These are phyloP conservation scores for Orbilia blumenaviensis DNA, from an alignment of 2,329 filamentous ascomycete genomes.

Conservation along the genomic window DNA sequence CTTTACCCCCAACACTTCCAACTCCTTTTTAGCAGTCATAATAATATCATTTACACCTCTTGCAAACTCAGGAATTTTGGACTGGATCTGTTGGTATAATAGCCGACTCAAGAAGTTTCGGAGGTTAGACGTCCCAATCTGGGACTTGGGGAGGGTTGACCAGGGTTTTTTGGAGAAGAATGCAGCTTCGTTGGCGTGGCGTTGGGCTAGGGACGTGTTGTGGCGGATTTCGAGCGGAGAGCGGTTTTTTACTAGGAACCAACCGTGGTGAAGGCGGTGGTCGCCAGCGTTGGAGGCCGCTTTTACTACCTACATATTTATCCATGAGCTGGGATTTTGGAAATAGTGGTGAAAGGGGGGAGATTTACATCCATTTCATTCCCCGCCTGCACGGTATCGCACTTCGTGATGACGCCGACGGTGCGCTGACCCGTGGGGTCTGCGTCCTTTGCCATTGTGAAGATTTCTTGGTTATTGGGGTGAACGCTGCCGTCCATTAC, in stretches of 20 bases:
- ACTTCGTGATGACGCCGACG: conserved; percentile 58
- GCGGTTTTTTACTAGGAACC: conserved; percentile 56
- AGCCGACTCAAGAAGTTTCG: conserved; percentile 61
- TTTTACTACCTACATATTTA: neutral
- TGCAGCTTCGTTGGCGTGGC: conserved; percentile 46
- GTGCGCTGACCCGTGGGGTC: conserved; percentile 55
- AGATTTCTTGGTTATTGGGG: conserved; percentile 55
- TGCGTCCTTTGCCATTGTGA: conserved; percentile 47
- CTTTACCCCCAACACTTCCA: conserved; percentile 48
- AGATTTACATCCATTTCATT: conserved; percentile 37
- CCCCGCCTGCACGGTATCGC: conserved; percentile 55
- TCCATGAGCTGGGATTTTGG: neutral
- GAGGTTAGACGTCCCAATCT: conserved; percentile 62
- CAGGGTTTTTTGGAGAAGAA: conserved; percentile 55
- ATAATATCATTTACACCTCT: conserved; percentile 60
- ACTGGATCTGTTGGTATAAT: conserved; percentile 61
- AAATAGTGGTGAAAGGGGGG: too few species aligned
- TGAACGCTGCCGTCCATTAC: conserved; percentile 40
- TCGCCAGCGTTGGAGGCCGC: neutral
- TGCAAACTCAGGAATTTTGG: conserved; percentile 63
- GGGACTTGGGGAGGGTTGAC: conserved; percentile 51
- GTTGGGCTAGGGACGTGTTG: conserved; percentile 30
- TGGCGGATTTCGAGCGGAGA: conserved; percentile 51
- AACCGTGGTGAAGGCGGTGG: conserved; percentile 56
- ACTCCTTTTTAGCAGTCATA: neutral